phyloP scores from a whole-genome alignment of 768 basidiomycete genomes.

The Strobilomyces confusus region DNA sequence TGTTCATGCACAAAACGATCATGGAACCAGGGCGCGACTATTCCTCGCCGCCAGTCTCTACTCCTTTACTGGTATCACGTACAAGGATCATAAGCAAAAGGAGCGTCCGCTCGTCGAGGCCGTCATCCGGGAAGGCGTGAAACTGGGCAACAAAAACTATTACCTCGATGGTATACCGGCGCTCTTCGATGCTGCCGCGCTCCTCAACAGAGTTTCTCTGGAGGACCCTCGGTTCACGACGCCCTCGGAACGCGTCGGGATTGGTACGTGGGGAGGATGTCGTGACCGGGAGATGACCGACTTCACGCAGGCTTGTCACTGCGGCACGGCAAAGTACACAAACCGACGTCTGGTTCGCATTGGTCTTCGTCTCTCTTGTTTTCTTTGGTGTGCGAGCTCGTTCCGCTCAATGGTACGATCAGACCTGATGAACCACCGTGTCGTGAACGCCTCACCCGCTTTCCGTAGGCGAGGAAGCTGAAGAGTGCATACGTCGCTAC shows the following conservation, averaged over 20 bases:
- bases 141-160: slow-evolving; percentile 74
- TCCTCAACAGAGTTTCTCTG: slow-evolving; percentile 35
- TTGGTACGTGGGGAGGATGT: slow-evolving; percentile 41
- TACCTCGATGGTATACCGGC: slow-evolving; percentile 72
- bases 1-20: slow-evolving; percentile 23
- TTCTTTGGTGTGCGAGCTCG: slow-evolving; percentile 68
- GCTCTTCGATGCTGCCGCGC: slow-evolving; percentile 50
- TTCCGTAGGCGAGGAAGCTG: slow-evolving; percentile 40
- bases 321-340: slow-evolving; percentile 64
- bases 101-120: slow-evolving; percentile 55
- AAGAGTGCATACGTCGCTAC: slow-evolving; percentile 54
- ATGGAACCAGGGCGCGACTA: slow-evolving; percentile 49
- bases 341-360: slow-evolving; percentile 52
- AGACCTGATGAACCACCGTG: neutral
- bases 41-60: slow-evolving; percentile 76
- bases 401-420: slow-evolving; percentile 42
- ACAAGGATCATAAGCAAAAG: slow-evolving; percentile 63
- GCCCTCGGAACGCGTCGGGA: slow-evolving; percentile 49
- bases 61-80: slow-evolving; percentile 61
- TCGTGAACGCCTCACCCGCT: neutral
- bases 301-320: slow-evolving; percentile 55
- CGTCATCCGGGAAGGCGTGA: slow-evolving; percentile 79
- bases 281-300: neutral
- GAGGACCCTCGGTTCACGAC: slow-evolving; percentile 32
- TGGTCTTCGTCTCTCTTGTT: slow-evolving; percentile 76